Conservation (phyloP, 345 rosid genomes). For the Erodium maritimum region DNA sequence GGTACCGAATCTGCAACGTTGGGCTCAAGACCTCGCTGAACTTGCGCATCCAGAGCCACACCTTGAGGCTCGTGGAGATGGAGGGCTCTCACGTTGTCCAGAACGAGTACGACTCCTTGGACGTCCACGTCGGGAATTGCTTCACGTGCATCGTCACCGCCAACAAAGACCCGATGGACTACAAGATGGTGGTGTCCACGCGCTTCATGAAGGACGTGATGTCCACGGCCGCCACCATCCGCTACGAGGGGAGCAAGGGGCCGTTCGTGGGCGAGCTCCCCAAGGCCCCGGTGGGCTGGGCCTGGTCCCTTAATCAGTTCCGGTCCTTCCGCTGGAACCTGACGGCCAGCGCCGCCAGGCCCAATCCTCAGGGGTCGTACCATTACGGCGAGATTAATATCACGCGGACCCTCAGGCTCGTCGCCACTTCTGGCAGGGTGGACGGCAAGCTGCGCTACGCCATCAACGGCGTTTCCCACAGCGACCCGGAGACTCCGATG, state of each 20-base stretch:
- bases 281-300: conserved; percentile 25
- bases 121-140: conserved; percentile 27
- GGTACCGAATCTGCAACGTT: too few species aligned
- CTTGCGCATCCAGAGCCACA: too few species aligned
- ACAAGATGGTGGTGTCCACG: conserved; percentile 24
- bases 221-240: background rate
- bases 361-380: conserved; percentile 31
- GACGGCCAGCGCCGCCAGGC: conserved; percentile 28
- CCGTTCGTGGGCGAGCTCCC: background rate
- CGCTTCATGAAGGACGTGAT: conserved; percentile 16
- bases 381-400: conserved; percentile 27
- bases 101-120: conserved; percentile 11
- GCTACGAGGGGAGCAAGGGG: too few species aligned
- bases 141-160: conserved; percentile 22
- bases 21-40: too few species aligned
- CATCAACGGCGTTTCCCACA: conserved; percentile 23
- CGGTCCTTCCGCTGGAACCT: conserved; percentile 29
- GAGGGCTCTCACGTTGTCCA: too few species aligned
- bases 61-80: too few species aligned
- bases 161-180: conserved; percentile 16
- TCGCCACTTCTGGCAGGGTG: conserved; percentile 10
- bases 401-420: conserved; percentile 22
- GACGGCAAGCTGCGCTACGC: conserved; percentile 24
- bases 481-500: conserved; percentile 16
- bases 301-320: conserved; percentile 31